Percentiles rank a stretch among this genome's conserved stretches.
Evolutionary conservation across 129 eudicot species (phyloP).

Genomic region (Flaveria brownii): DNA sequence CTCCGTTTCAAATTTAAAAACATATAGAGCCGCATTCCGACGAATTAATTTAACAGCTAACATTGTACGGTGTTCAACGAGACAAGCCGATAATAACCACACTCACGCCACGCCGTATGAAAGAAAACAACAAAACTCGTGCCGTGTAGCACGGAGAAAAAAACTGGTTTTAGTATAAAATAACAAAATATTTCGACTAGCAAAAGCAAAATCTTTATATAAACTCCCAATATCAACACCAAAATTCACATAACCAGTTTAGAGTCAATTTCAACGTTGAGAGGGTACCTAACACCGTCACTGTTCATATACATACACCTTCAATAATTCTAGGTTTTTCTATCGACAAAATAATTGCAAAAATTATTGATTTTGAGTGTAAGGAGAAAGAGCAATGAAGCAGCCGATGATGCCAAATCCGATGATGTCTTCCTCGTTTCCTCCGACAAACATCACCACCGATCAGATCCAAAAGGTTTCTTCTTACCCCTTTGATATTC

Average conservation of each 20-base stretch:
- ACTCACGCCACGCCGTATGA: no score
- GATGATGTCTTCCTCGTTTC: conserved; percentile 65
- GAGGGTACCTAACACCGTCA: conserved; percentile 21
- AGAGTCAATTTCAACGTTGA: conserved; percentile 15
- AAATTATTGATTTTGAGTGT: not conserved
- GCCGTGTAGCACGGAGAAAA: no score
- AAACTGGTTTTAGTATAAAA: no score
- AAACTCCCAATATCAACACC: no score
- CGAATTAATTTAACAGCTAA: no score
- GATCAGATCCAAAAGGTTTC: conserved; percentile 96
- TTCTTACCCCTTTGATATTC: not conserved
- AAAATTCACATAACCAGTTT: not conserved
- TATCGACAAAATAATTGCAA: not conserved
- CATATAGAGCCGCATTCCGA: no score
- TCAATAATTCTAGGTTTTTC: conserved; percentile 12
- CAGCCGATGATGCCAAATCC: conserved; percentile 64
- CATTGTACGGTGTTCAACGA: no score
- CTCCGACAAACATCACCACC: conserved; percentile 77
- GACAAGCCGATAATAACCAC: no score
- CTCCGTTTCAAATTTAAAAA: no score
- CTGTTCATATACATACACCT: not conserved
- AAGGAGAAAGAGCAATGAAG: conserved; percentile 36
- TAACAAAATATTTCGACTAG: no score
- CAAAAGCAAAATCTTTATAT: no score
- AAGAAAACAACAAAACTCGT: no score